Evolutionary conservation across 2,329 filamentous ascomycete species (phyloP).

Genomic region (Aspergillus tubingensis): DNA sequence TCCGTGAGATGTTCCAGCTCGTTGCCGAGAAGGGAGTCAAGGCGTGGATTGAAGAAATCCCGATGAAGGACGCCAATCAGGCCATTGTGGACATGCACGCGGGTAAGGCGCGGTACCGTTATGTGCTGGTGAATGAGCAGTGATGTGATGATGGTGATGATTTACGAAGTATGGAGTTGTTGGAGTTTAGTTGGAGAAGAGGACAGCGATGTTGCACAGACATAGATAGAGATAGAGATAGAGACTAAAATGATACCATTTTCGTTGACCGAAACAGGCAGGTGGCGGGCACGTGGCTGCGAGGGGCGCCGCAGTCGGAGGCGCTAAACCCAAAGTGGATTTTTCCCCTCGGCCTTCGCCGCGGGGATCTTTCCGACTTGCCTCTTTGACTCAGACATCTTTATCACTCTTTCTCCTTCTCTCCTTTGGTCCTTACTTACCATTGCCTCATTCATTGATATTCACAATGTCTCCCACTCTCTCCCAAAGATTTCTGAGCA

Average conservation of each 20-base stretch:
- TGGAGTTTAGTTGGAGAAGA: background rate
- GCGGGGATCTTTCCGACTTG: constrained; percentile 14
- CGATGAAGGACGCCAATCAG: constrained; percentile 48
- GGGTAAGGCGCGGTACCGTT: constrained; percentile 50
- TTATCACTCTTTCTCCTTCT: background rate
- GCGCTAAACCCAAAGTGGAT: constrained; percentile 22
- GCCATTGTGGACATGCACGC: constrained; percentile 48
- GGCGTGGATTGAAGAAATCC: constrained; percentile 46
- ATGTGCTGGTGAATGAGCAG: constrained; percentile 47
- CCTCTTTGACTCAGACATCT: constrained; percentile 1
- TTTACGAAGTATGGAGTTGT: background rate
- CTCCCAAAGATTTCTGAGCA: constrained; percentile 37
- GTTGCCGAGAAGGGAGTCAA: constrained; percentile 42
- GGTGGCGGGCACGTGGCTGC: constrained; percentile 23
- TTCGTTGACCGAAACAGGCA: background rate
- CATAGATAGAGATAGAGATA: background rate
- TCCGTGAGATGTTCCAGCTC: constrained; percentile 49
- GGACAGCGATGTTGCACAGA: background rate
- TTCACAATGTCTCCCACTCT: constrained; percentile 29
- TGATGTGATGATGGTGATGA: constrained; percentile 12
- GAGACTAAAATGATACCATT: background rate
- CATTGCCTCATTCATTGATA: background rate
- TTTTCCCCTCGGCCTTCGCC: constrained; percentile 19
- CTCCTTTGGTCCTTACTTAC: background rate
- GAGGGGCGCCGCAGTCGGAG: constrained; percentile 30